phyloP scores from a whole-genome alignment of 768 basidiomycete genomes.

The Mycena albidolilacea region DNA sequence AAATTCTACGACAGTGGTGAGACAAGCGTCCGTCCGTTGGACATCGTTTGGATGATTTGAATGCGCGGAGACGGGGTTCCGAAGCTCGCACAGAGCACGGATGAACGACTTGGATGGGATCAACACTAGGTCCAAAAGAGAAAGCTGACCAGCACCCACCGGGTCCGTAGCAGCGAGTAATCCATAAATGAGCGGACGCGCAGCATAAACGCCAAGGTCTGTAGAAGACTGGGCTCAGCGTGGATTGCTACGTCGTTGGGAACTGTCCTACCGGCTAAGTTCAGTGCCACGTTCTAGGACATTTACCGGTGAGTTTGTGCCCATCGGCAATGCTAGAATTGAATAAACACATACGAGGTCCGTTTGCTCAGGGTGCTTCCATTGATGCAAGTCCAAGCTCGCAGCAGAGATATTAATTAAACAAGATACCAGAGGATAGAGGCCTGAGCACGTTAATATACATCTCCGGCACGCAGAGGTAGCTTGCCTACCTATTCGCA shows the following conservation, averaged over 20 bases:
- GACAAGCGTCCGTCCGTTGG: background rate
- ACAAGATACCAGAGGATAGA: background rate
- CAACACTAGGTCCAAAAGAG: background rate
- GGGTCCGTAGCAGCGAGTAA: constrained; percentile 1
- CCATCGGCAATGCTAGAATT: background rate
- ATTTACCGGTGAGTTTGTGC: constrained; percentile 1
- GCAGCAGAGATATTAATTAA: background rate
- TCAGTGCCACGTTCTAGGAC: background rate
- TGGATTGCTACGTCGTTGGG: background rate
- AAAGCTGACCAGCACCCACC: background rate
- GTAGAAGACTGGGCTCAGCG: background rate
- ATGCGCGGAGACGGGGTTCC: background rate
- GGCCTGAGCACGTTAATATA: background rate
- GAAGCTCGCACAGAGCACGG: background rate
- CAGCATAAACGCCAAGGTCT: constrained; percentile 4
- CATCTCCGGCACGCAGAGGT: background rate
- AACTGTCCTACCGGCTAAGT: background rate
- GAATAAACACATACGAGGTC: constrained; percentile 3
- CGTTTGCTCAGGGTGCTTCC: background rate
- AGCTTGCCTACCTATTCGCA: background rate
- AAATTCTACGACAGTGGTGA: background rate
- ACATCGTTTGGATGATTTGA: background rate
- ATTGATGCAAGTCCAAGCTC: background rate
- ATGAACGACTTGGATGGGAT: constrained; percentile 5
- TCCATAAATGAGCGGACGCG: background rate